Conservation (phyloP, 306 rosid species). For the Crataegus laevigata region DNA sequence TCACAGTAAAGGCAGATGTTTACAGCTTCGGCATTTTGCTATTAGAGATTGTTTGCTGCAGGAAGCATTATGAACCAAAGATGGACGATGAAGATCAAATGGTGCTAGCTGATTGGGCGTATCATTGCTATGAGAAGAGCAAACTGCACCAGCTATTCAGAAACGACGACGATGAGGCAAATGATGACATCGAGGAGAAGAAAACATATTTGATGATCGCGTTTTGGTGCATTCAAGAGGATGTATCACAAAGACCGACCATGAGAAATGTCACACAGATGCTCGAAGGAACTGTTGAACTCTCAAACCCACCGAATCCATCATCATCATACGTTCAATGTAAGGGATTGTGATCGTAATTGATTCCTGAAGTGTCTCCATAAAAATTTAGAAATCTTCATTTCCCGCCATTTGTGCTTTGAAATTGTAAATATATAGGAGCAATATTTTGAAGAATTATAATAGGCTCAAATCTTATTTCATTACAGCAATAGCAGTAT, state of each 20-base stretch:
- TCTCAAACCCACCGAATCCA: constrained; percentile 3
- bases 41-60: constrained; percentile 6
- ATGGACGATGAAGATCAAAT: constrained; percentile 13
- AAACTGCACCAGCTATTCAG: constrained; percentile 10
- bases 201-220: constrained; percentile 25
- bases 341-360: no score
- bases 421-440: no score
- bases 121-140: constrained; percentile 12
- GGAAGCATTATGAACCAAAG: not conserved
- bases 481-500: no score
- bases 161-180: constrained; percentile 11
- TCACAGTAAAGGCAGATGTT: not conserved
- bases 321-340: no score
- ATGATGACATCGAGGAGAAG: constrained; percentile 11
- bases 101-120: constrained; percentile 29
- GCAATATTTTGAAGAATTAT: no score
- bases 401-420: no score
- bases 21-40: constrained; percentile 9
- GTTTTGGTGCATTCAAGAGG: constrained; percentile 35
- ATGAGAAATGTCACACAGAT: constrained; percentile 16
- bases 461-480: no score
- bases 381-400: no score
- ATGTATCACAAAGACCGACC: constrained; percentile 5
- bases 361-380: no score
- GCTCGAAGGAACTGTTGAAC: constrained; percentile 19